Conservation (phyloP, 306 rosid species). For the Bauhinia variegata region DNA sequence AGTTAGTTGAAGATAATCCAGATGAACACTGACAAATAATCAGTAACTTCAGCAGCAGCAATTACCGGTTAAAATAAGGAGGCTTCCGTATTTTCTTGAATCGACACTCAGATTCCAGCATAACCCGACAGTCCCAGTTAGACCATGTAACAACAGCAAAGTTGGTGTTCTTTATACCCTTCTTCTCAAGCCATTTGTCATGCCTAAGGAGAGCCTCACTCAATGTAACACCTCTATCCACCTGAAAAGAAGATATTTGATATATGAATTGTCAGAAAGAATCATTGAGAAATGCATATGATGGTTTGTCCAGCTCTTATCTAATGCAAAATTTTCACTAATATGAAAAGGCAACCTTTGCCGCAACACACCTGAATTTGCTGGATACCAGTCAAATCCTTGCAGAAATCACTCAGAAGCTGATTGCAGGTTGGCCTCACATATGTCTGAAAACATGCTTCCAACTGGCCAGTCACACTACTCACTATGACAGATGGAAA, state of each 20-base stretch:
- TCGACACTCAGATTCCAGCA: conserved; percentile 95
- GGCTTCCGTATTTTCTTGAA: conserved; percentile 91
- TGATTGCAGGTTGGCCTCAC: conserved; percentile 92
- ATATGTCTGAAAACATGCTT: conserved; percentile 91
- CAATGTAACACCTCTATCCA: conserved; percentile 87
- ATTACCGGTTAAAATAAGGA: conserved; percentile 87
- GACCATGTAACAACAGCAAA: conserved; percentile 98
- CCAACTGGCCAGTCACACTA: conserved; percentile 87
- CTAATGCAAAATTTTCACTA: conserved; percentile 11
- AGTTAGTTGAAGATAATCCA: conserved; percentile 36
- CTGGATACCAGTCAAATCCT: conserved; percentile 91
- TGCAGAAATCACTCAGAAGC: conserved; percentile 81
- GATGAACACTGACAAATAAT: not conserved
- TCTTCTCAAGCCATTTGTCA: conserved; percentile 96
- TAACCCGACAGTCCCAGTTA: conserved; percentile 90
- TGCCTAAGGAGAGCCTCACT: conserved; percentile 92
- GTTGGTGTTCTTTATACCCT: conserved; percentile 81
- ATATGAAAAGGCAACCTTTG: conserved; percentile 29
- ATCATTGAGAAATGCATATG: conserved; percentile 13
- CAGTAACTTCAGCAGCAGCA: conserved; percentile 31
- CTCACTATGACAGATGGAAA: conserved; percentile 96
- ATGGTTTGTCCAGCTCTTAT: conserved; percentile 9
- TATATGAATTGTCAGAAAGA: conserved; percentile 6
- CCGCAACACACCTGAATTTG: conserved; percentile 82
- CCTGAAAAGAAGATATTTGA: conserved; percentile 49